phyloP scores from a whole-genome alignment of 345 rosid species.

The Murraya paniculata region DNA sequence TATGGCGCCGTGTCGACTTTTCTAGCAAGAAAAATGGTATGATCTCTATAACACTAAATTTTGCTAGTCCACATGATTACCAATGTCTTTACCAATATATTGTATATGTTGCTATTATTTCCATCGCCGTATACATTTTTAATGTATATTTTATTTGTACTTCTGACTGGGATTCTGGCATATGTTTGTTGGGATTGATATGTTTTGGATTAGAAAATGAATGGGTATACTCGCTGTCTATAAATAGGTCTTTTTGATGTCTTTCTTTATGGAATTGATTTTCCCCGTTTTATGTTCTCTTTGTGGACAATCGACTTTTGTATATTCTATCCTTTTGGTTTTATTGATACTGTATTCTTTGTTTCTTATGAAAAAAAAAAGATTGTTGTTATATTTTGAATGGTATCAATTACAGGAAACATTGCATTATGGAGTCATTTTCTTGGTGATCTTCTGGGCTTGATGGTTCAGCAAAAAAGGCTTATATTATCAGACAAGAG shows the following conservation, averaged over 20 bases:
- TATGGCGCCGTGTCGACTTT: constrained; percentile 52
- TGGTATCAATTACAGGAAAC: constrained; percentile 53
- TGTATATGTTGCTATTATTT: neutral
- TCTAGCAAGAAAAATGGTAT: constrained; percentile 93
- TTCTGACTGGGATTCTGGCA: neutral
- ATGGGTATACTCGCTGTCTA: neutral
- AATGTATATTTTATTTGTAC: neutral
- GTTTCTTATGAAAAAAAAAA: neutral
- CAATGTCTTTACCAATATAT: neutral
- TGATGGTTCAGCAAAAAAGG: constrained; percentile 76
- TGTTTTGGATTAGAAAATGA: neutral
- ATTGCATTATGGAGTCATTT: constrained; percentile 61
- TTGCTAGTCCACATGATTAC: neutral
- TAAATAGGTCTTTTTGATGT: neutral
- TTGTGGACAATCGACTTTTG: neutral
- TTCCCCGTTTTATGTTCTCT: neutral
- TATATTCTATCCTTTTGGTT: neutral
- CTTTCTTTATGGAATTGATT: neutral
- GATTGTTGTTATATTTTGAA: constrained; percentile 6
- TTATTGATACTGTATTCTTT: neutral
- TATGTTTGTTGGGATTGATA: neutral
- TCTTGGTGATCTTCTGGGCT: constrained; percentile 62
- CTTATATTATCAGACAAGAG: constrained; percentile 69
- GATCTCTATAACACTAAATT: neutral
- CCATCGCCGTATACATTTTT: neutral